These are phyloP conservation scores for Teratosphaeria epicoccoides DNA, from an alignment of 2,329 filamentous ascomycete species.

Conservation along the genomic window DNA sequence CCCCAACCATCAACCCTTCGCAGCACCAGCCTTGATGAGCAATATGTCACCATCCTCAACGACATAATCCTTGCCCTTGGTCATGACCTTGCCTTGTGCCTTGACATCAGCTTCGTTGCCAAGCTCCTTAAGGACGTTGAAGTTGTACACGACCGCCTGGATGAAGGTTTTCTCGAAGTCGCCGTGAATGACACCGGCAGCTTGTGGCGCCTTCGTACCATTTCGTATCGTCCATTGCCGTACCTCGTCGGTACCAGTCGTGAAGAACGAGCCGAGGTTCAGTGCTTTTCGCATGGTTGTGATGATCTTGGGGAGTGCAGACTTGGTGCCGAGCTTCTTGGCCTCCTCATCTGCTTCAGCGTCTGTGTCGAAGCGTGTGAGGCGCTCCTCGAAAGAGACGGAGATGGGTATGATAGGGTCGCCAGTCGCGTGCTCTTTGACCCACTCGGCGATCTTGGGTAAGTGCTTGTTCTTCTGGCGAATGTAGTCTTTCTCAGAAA, in stretches of 20 bases:
- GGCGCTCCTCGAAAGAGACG: constrained; percentile 82
- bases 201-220: constrained; percentile 93
- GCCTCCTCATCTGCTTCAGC: constrained; percentile 71
- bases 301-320: constrained; percentile 83
- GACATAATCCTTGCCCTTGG: constrained; percentile 96
- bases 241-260: constrained; percentile 87
- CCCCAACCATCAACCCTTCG: constrained; percentile 48
- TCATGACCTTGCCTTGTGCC: constrained; percentile 92
- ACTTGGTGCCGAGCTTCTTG: constrained; percentile 79
- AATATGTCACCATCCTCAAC: constrained; percentile 73
- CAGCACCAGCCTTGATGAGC: constrained; percentile 81
- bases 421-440: constrained; percentile 77
- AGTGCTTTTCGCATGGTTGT: constrained; percentile 85
- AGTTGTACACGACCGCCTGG: constrained; percentile 92
- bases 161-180: constrained; percentile 99
- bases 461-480: constrained; percentile 99
- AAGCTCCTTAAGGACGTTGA: constrained; percentile 64
- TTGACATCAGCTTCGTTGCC: constrained; percentile 84
- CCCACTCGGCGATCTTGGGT: constrained; percentile 85
- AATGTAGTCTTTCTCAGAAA: constrained; percentile 93
- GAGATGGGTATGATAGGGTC: constrained; percentile 92
- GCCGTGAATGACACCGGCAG: constrained; percentile 93
- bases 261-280: constrained; percentile 93
- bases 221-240: constrained; percentile 96
- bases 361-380: constrained; percentile 70